Conservation (phyloP, 2,329 filamentous ascomycete species). For the Epichloe scottii region DNA sequence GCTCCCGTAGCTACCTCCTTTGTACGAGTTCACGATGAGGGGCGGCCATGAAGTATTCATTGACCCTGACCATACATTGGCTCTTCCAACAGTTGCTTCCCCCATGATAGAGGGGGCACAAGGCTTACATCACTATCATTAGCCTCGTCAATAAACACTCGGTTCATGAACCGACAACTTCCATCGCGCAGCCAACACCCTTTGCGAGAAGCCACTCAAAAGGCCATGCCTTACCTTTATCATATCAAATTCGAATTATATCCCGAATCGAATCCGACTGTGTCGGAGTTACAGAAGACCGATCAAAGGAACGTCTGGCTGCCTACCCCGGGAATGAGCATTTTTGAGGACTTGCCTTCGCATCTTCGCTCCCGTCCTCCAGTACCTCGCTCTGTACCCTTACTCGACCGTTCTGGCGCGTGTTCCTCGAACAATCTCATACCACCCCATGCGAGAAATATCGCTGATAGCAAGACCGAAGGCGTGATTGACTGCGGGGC, state of each 20-base stretch:
- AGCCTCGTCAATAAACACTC: not conserved
- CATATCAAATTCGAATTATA: slow-evolving; percentile 57
- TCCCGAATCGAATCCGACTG: slow-evolving; percentile 27
- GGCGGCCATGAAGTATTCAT: not conserved
- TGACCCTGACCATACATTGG: not conserved
- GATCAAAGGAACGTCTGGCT: slow-evolving; percentile 31
- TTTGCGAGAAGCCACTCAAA: not conserved
- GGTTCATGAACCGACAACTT: not conserved
- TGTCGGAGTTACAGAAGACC: slow-evolving; percentile 6
- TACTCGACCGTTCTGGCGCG: not conserved
- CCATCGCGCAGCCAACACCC: not conserved
- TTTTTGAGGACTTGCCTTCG: slow-evolving; percentile 44
- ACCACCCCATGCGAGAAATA: not conserved
- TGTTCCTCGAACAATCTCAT: not conserved
- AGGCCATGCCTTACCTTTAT: slow-evolving; percentile 48
- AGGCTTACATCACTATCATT: not conserved
- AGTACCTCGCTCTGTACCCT: slow-evolving; percentile 11
- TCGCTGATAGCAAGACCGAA: slow-evolving; percentile 4
- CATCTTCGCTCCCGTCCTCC: slow-evolving; percentile 24
- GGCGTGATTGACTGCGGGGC: slow-evolving; percentile 38
- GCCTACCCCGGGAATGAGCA: slow-evolving; percentile 32
- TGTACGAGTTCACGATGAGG: not conserved
- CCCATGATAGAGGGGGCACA: no score
- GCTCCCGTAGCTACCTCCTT: no score
- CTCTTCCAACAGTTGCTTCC: not conserved